A percentile compares a stretch with the other conserved stretches of the same genome.
Conservation (phyloP, 2,329 filamentous ascomycete genomes). For the Phialocephala sp. region DNA sequence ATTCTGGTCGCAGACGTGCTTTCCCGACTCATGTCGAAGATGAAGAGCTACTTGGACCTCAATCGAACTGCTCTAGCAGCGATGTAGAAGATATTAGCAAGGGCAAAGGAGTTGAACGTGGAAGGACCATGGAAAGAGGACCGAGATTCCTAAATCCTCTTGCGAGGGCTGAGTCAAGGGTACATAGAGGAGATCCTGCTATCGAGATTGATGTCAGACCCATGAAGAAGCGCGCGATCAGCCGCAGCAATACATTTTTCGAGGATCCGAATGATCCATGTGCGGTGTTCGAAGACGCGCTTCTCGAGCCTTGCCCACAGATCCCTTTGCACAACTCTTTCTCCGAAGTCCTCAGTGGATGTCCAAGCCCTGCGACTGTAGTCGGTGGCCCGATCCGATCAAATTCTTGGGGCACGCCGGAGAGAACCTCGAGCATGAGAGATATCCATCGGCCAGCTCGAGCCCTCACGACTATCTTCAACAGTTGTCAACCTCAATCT, state of each 20-base stretch:
- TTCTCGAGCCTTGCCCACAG: conserved; percentile 41
- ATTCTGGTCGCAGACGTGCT: background rate
- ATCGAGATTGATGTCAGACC: conserved; percentile 37
- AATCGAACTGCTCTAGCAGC: background rate
- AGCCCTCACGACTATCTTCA: conserved; percentile 27
- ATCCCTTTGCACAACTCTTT: conserved; percentile 34
- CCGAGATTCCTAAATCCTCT: conserved; percentile 37
- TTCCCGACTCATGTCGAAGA: background rate
- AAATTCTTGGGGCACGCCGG: background rate
- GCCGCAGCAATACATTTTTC: conserved; percentile 40
- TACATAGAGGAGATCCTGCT: conserved; percentile 28
- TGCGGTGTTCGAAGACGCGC: conserved; percentile 39
- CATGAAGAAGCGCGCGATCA: conserved; percentile 31
- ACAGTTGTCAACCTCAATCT: conserved; percentile 20
- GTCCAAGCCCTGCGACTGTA: conserved; percentile 2
- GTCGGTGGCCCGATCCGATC: background rate
- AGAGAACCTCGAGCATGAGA: background rate
- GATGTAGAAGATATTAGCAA: conserved; percentile 16
- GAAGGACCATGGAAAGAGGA: conserved; percentile 32
- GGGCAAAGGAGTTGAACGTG: conserved; percentile 32
- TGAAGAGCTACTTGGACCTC: background rate
- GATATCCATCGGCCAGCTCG: conserved; percentile 6
- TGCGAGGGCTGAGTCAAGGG: conserved; percentile 36
- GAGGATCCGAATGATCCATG: conserved; percentile 38
- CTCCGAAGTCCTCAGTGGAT: conserved; percentile 34